Evolutionary conservation across 1,284 basidiomycete species (phyloP).

Genomic region (Testicularia cyperi): DNA sequence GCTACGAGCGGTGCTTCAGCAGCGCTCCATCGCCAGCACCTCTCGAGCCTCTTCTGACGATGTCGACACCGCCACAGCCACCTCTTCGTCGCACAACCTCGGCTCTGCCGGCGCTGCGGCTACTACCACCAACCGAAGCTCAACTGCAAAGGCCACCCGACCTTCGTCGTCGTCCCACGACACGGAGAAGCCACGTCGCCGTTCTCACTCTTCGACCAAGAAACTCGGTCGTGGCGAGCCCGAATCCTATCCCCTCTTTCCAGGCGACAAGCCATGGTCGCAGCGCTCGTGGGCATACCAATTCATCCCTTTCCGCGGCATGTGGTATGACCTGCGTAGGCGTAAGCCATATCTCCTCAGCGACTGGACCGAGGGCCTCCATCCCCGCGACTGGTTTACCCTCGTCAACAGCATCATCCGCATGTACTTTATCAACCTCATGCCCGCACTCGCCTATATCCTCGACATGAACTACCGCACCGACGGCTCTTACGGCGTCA

Average conservation of each 20-base stretch:
- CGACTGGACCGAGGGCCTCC: conserved; percentile 51
- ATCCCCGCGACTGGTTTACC: conserved; percentile 44
- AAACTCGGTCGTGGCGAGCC: too few relatives aligned
- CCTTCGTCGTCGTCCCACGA: too few relatives aligned
- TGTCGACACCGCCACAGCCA: conserved; percentile 8
- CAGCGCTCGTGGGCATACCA: conserved; percentile 54
- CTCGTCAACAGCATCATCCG: conserved; percentile 40
- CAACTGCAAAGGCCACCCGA: not conserved
- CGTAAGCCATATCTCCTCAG: conserved; percentile 71
- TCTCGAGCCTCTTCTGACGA: conserved; percentile 14
- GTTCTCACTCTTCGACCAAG: too few relatives aligned
- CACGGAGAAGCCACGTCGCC: too few relatives aligned
- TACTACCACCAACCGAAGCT: conserved; percentile 12
- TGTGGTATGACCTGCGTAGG: conserved; percentile 73
- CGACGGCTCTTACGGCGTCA: conserved; percentile 82
- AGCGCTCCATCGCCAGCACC: conserved; percentile 6
- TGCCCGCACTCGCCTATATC: conserved; percentile 89
- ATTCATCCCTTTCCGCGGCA: conserved; percentile 69
- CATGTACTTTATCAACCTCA: conserved; percentile 64
- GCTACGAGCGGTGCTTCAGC: conserved; percentile 8
- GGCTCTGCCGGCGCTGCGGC: too few relatives aligned
- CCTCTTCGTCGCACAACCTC: conserved; percentile 11
- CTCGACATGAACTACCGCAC: conserved; percentile 85
- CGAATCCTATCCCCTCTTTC: conserved; percentile 30
- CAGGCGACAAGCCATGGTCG: conserved; percentile 52